Conservation (phyloP, 805 yeast genomes). For the Hermanozyma aechmeae region DNA sequence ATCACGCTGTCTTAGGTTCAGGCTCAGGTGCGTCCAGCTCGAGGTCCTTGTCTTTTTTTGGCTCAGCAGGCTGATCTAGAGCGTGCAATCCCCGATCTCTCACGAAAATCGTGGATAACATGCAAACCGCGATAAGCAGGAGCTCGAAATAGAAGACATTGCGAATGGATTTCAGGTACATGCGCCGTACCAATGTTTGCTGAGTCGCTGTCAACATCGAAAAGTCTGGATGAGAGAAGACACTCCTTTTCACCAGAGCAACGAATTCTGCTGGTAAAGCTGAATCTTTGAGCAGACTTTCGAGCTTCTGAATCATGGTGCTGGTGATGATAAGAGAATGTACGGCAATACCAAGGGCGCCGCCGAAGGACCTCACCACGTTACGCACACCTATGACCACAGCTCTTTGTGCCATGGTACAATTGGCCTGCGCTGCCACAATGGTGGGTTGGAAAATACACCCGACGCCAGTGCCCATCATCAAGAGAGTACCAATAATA, state of each 20-base stretch:
- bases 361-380: constrained; percentile 50
- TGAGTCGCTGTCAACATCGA: neutral
- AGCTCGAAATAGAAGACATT: neutral
- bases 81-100: neutral
- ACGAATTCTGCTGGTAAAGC: neutral
- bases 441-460: constrained; percentile 46
- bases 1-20: too few species aligned
- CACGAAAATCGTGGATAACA: neutral
- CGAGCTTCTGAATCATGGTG: constrained; percentile 4
- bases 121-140: neutral
- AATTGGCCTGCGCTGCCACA: constrained; percentile 48
- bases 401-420: constrained; percentile 43
- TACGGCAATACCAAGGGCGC: constrained; percentile 50
- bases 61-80: neutral
- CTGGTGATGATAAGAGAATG: constrained; percentile 30
- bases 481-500: constrained; percentile 27
- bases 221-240: neutral
- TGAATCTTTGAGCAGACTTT: neutral
- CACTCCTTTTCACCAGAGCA: neutral
- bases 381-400: constrained; percentile 51
- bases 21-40: too few species aligned
- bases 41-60: too few species aligned
- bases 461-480: constrained; percentile 34
- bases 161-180: neutral
- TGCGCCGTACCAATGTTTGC: neutral